These are phyloP conservation scores for Solanum dulcamara DNA, from an alignment of 257 asterid species.

Conservation along the genomic window DNA sequence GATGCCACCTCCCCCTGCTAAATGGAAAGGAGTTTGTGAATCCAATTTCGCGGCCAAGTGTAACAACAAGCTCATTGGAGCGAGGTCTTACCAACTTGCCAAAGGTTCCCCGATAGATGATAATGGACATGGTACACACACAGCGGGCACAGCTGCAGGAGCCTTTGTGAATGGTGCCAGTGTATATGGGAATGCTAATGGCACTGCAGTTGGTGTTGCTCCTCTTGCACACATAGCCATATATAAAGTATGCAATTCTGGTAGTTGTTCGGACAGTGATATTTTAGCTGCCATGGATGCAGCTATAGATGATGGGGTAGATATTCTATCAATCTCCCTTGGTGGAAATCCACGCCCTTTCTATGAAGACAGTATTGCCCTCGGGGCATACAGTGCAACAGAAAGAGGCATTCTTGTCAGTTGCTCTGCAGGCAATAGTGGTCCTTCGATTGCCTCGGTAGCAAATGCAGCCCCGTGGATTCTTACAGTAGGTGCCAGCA, in stretches of 20 bases:
- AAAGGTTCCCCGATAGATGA: slow-evolving; percentile 8
- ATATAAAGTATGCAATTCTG: slow-evolving; percentile 16
- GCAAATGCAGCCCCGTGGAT: slow-evolving; percentile 29
- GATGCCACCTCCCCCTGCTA: slow-evolving; percentile 8
- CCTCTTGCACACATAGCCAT: slow-evolving; percentile 50
- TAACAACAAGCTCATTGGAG: slow-evolving; percentile 47
- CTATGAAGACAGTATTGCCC: slow-evolving; percentile 5
- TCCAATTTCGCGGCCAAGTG: slow-evolving; percentile 4
- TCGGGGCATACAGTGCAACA: slow-evolving; percentile 28
- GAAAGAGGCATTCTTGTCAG: slow-evolving; percentile 36
- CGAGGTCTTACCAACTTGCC: background rate
- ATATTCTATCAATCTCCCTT: slow-evolving; percentile 23
- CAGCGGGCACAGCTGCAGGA: slow-evolving; percentile 41
- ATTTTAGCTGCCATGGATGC: slow-evolving; percentile 35
- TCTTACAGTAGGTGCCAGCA: slow-evolving; percentile 43
- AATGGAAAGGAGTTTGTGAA: slow-evolving; percentile 37
- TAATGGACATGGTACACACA: slow-evolving; percentile 47
- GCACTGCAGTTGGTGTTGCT: slow-evolving; percentile 41
- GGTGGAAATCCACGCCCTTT: background rate
- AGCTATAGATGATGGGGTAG: slow-evolving; percentile 32
- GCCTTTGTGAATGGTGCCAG: slow-evolving; percentile 36
- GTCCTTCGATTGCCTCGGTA: background rate
- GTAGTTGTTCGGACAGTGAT: slow-evolving; percentile 13
- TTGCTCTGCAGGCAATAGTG: slow-evolving; percentile 16
- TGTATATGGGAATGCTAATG: slow-evolving; percentile 29